Evolutionary conservation across 352 stramenopile genomes (phyloP).

Genomic region (Phytophthora litchii): DNA sequence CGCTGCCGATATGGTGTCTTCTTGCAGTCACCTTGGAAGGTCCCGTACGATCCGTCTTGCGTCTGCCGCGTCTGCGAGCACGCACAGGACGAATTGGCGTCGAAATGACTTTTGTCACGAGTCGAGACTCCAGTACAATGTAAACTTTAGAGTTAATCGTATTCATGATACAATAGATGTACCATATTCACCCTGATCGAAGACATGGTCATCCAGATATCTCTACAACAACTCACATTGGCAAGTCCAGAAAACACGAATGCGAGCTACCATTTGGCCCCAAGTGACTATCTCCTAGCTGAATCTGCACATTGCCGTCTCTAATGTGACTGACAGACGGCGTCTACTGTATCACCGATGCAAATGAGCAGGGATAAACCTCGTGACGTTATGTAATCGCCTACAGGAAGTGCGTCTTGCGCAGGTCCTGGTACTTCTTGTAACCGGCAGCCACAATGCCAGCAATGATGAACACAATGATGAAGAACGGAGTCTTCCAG

Average conservation of each 20-base stretch:
- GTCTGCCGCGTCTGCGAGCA: slow-evolving; percentile 67
- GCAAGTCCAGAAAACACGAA: slow-evolving; percentile 25
- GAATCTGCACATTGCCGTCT: slow-evolving; percentile 27
- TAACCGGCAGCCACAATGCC: slow-evolving; percentile 65
- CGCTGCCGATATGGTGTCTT: slow-evolving; percentile 63
- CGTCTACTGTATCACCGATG: slow-evolving; percentile 26
- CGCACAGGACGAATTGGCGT: slow-evolving; percentile 32
- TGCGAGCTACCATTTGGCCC: slow-evolving; percentile 35
- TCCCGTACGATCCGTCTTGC: slow-evolving; percentile 59
- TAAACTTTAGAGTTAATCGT: slow-evolving; percentile 12
- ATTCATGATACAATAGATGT: slow-evolving; percentile 29
- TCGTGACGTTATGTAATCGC: slow-evolving; percentile 2
- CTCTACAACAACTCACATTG: slow-evolving; percentile 3
- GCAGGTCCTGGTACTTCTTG: slow-evolving; percentile 90
- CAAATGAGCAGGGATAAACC: slow-evolving; percentile 18
- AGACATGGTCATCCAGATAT: neutral
- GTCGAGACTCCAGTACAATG: slow-evolving; percentile 9
- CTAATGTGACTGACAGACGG: slow-evolving; percentile 30
- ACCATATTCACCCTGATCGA: slow-evolving; percentile 13
- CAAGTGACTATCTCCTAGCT: slow-evolving; percentile 27
- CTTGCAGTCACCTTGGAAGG: slow-evolving; percentile 54
- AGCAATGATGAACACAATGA: slow-evolving; percentile 73
- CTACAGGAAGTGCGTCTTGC: slow-evolving; percentile 89
- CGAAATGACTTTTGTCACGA: slow-evolving; percentile 6
- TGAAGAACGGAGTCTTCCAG: slow-evolving; percentile 86